Conservation (phyloP, 73 alveolate genomes). For the Tetrahymena malaccensis region DNA sequence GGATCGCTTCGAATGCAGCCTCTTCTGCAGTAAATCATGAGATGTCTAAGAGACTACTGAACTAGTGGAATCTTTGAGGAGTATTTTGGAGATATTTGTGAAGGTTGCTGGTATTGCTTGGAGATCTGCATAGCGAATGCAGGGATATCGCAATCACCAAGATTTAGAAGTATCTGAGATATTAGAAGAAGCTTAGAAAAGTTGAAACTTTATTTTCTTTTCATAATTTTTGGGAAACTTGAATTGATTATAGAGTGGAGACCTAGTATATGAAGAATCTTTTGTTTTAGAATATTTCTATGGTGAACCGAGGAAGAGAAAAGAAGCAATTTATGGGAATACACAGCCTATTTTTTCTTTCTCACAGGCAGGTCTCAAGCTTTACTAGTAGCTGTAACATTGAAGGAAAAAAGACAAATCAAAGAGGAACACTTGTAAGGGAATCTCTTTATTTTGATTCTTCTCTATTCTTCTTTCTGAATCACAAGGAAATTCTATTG, state of each 20-base stretch:
- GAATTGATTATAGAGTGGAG: neutral
- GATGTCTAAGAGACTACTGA: neutral
- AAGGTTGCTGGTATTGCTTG: neutral
- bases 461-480: neutral
- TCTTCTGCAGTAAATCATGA: neutral
- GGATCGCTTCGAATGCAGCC: neutral
- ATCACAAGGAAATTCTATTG: neutral
- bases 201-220: neutral
- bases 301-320: neutral
- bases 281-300: neutral
- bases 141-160: neutral
- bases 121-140: neutral
- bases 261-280: neutral
- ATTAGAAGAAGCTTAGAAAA: neutral
- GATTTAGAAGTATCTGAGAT: neutral
- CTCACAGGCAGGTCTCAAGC: neutral
- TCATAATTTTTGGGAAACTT: neutral
- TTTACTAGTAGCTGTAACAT: neutral
- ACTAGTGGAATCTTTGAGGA: neutral
- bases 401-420: neutral
- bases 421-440: neutral
- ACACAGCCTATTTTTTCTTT: neutral
- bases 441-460: neutral
- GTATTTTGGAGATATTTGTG: neutral
- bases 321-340: neutral